Evolutionary conservation across 148 eudicot species (phyloP).

Genomic region (Vaccinium vitisidaea): DNA sequence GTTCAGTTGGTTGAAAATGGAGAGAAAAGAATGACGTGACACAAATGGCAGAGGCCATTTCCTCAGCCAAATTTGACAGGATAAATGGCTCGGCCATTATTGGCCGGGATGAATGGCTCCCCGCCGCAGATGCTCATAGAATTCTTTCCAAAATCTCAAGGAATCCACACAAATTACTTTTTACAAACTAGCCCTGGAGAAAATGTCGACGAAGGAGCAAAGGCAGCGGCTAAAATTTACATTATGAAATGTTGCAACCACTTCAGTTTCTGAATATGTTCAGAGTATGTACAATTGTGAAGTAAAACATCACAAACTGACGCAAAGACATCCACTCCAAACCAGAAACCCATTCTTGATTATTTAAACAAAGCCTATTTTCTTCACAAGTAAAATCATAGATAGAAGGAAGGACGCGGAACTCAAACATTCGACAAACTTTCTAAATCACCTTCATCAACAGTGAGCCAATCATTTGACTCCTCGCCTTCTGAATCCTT

Average conservation of each 20-base stretch:
- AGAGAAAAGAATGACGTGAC: no score
- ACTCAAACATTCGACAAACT: slow-evolving; percentile 21
- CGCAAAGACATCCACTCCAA: neutral
- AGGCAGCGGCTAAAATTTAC: neutral
- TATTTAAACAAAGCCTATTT: neutral
- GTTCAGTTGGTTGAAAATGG: no score
- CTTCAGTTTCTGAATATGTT: slow-evolving; percentile 6
- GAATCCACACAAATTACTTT: neutral
- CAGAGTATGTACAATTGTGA: neutral
- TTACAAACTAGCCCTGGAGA: no score
- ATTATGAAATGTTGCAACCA: neutral
- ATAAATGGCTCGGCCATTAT: no score
- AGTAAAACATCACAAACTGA: slow-evolving; percentile 11
- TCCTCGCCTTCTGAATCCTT: slow-evolving; percentile 70
- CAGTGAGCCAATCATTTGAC: slow-evolving; percentile 64
- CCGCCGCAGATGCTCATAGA: neutral
- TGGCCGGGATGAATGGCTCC: no score
- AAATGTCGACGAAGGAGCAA: neutral
- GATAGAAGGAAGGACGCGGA: neutral
- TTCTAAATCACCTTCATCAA: slow-evolving; percentile 61
- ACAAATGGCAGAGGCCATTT: no score
- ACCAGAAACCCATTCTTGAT: neutral
- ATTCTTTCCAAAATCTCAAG: neutral
- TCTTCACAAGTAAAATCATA: neutral
- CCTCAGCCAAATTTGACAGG: no score